Percentiles rank a stretch among this genome's conserved stretches.
Evolutionary conservation across 768 basidiomycete genomes (phyloP).

Genomic region (Leccinum obscurum): DNA sequence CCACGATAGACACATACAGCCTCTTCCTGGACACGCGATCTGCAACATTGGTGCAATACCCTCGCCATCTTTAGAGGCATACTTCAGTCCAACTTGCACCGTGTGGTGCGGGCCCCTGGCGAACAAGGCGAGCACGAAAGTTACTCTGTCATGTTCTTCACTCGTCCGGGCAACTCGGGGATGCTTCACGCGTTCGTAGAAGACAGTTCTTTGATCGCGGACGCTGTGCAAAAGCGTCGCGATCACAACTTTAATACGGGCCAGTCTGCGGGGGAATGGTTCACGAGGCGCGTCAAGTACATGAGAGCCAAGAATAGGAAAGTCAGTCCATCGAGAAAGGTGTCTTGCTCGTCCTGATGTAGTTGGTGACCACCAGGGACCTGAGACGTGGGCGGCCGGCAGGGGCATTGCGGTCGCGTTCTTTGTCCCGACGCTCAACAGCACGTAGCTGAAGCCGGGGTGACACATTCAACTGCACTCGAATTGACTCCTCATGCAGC

Average conservation of each 20-base stretch:
- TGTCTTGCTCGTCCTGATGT: not conserved
- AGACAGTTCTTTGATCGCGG: slow-evolving; percentile 51
- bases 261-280: slow-evolving; percentile 42
- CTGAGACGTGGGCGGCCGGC: slow-evolving; percentile 29
- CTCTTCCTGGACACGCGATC: too few species aligned
- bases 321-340: slow-evolving; percentile 26
- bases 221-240: slow-evolving; percentile 35
- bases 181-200: slow-evolving; percentile 51
- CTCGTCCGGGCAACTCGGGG: slow-evolving; percentile 55
- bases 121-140: too few species aligned
- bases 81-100: too few species aligned
- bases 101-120: too few species aligned
- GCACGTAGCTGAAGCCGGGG: too few species aligned
- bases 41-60: too few species aligned
- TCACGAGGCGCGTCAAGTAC: slow-evolving; percentile 39
- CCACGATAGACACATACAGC: too few species aligned
- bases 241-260: slow-evolving; percentile 40
- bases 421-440: too few species aligned
- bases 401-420: too few species aligned
- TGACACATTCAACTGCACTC: too few species aligned
- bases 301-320: slow-evolving; percentile 42
- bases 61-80: too few species aligned
- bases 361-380: slow-evolving; percentile 20
- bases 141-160: slow-evolving; percentile 48
- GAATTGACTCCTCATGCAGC: too few species aligned